phyloP scores from a whole-genome alignment of 305 asterid genomes.

The Petunia hybrid region DNA sequence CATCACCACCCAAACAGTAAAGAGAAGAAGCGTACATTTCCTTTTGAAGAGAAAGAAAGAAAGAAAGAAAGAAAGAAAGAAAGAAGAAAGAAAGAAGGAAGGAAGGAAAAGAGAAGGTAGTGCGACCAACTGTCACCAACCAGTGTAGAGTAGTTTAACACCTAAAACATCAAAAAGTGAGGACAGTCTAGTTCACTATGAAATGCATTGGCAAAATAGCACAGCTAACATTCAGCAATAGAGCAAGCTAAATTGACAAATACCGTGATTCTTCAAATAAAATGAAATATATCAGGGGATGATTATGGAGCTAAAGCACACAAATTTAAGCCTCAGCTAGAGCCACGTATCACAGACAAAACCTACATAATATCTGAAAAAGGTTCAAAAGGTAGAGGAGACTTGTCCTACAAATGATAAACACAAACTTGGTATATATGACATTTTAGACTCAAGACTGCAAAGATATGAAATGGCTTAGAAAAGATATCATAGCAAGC shows the following conservation, averaged over 20 bases:
- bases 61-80: not conserved
- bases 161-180: not conserved
- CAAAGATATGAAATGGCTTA: not conserved
- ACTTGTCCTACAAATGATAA: not conserved
- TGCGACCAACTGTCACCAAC: not conserved
- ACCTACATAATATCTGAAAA: not conserved
- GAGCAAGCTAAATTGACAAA: not conserved
- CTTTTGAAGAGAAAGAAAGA: not conserved
- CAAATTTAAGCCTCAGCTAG: not conserved
- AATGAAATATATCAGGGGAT: conserved; percentile 16
- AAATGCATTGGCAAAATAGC: conserved; percentile 22
- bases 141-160: not conserved
- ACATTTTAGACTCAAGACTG: not conserved
- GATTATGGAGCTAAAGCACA: conserved; percentile 13
- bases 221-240: not conserved
- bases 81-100: not conserved
- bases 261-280: conserved; percentile 25
- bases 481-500: conserved; percentile 14
- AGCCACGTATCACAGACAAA: conserved; percentile 24
- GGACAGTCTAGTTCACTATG: conserved; percentile 17
- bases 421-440: not conserved
- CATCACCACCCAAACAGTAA: not conserved
- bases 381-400: conserved; percentile 13
- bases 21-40: not conserved
- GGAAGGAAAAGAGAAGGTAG: not conserved